A percentile compares a stretch with the other conserved stretches of the same genome.
Conservation (phyloP, 1,139 yeast species). For the Yamadazyma kanchanaburiensis region DNA sequence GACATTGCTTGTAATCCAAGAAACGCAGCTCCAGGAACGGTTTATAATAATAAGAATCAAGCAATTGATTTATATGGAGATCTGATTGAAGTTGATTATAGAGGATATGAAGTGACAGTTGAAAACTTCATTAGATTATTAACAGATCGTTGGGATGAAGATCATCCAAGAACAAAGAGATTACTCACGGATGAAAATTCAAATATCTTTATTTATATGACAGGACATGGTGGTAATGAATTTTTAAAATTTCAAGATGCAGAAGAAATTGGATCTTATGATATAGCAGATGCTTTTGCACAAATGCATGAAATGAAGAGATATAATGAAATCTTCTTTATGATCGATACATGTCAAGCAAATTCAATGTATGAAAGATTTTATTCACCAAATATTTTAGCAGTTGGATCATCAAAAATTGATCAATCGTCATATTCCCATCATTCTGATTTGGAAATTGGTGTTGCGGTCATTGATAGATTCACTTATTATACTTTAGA, state of each 20-base stretch:
- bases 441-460: slow-evolving; percentile 91
- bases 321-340: slow-evolving; percentile 90
- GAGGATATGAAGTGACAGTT: slow-evolving; percentile 98
- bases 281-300: slow-evolving; percentile 93
- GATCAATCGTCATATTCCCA: slow-evolving; percentile 95
- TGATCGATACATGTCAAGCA: slow-evolving; percentile 99
- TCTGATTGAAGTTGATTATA: slow-evolving; percentile 89
- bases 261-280: slow-evolving; percentile 93
- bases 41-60: slow-evolving; percentile 90
- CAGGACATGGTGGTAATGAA: slow-evolving; percentile 99
- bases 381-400: slow-evolving; percentile 87
- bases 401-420: slow-evolving; percentile 88
- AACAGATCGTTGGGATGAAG: slow-evolving; percentile 94
- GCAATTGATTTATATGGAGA: slow-evolving; percentile 95
- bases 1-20: slow-evolving; percentile 97
- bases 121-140: slow-evolving; percentile 87
- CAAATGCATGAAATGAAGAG: slow-evolving; percentile 96
- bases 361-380: slow-evolving; percentile 94
- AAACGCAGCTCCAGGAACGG: slow-evolving; percentile 94
- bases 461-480: slow-evolving; percentile 96
- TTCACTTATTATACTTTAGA: slow-evolving; percentile 92
- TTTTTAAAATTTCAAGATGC: slow-evolving; percentile 97
- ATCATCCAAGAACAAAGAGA: slow-evolving; percentile 89
- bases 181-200: slow-evolving; percentile 90
- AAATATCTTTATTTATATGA: slow-evolving; percentile 88